Evolutionary conservation across 2,329 filamentous ascomycete species (phyloP), one percentile per base, ranked within the genome.

Genomic region (Trichoderma koningiopsis): DNA sequence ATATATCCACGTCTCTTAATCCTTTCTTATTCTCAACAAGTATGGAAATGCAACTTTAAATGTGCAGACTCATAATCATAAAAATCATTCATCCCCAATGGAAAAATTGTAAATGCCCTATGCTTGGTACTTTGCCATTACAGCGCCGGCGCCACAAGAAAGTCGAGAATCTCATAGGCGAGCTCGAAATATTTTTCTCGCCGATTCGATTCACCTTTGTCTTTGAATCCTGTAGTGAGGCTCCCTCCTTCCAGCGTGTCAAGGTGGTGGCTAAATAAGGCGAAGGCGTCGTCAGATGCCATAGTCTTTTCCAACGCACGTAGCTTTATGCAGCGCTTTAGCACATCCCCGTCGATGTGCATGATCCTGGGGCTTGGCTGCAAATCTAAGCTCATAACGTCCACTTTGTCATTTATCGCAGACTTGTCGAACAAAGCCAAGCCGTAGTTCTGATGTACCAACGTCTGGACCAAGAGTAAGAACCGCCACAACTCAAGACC

Each of bases 391-490:
- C 69, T 56, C 58, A 60, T 55, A 10, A 68, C 62, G 4, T 71
- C 75, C 16, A 78, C 73, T 10, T 72, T 65, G 11, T 71, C 72
- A 11, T 71, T 68, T 11, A 16, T n/a, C 6, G 33, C 40, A 29
- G 31, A 7, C 11, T 29, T 61, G 37, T 60, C 35, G 29, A 33
- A 58, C 5, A 87, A 85, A 69, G 83, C 88, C 14, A 89, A 78
- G 4, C 76, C 72, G 7, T 77, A 74, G 31, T 84, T 85, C 31
- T 79, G 77, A 58, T 84, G 77, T 33, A 87, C 88, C 59, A 96
- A 77, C 70, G 91, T 90, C 75, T 96, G 90, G 1, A 97, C 76
- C 71, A 95, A 88, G 69, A 86, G 85, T 5, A 98, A 83, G 4
- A 97, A 82, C 7, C 85, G 84, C 87, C 91, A 92, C 8, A 90